Evolutionary conservation across 805 yeast species (phyloP), one percentile per base, ranked within the genome.

Genomic region (Zygoascus biomembranicola): DNA sequence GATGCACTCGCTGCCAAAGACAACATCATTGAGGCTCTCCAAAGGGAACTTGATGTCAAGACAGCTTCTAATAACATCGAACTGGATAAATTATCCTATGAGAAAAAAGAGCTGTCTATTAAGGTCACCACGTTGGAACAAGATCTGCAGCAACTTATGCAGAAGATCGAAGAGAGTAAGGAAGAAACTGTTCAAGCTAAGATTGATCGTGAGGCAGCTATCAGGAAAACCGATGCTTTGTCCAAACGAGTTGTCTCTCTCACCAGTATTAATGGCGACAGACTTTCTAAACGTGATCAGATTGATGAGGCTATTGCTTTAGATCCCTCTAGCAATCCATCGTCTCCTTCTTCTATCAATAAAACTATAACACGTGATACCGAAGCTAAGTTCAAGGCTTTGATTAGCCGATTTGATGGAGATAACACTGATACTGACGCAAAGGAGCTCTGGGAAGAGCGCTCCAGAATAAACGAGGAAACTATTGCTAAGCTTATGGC

Each of bases 1-100:
- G 71, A 66, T 49, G 62, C 56, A 42, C 47, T 67, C 19, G 52
- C 62, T 1, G 67, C 65, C 43, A 61, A 61, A 28, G 71, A 67
- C 31, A 14, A 53, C 8, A 48, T 54, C 2, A 60, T 61, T 13
- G 50, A 49, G 6, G 44, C 51, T 9, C 52, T 55, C 5, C 45
- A 62, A 20, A 50, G 54, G 1, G 61, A 55, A 14, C 19, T 46
- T 28, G 49, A 53, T 47, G 52, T 51, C 43, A 50, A 42, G 14
- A 39, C 39, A 13, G 51, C 54, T 31, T 48, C 59, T 14, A 49
- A 51, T 28, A 48, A 58, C n/a, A 18, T 39, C 14, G 55, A 57
- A 19, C 42, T 54, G 18, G 66, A 63, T 19, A 52, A 53, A 32
- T 53, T 59, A 5, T 37, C 43, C 28, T 60, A 59, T 43, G 64